Evolutionary conservation across 2,329 filamentous ascomycete genomes (phyloP), one percentile per base, ranked within the genome.

Genomic region (Sarocladium strictum): DNA sequence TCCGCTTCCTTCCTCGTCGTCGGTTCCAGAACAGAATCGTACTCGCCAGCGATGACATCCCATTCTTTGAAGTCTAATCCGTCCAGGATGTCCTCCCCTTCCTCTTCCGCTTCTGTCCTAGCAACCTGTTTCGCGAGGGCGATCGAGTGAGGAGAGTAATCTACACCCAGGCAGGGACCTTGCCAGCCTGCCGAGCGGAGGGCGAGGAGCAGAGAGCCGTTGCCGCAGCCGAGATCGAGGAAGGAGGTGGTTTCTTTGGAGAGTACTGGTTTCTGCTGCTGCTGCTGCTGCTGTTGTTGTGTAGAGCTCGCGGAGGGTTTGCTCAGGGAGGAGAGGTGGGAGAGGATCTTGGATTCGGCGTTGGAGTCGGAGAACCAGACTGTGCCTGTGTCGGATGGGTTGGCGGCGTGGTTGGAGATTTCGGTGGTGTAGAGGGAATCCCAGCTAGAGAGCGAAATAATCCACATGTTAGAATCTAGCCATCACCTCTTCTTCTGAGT

Each of bases 281-380:
- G n/a, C n/a, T n/a, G n/a, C n/a, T n/a, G n/a, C n/a, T n/a, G n/a
- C n/a, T n/a, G n/a, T n/a, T n/a, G n/a, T n/a, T n/a, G 53, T 17
- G 41, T 56, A 29, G 56, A 27, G 43, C 9, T 15, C 3, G 43
- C 4, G 21, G 35, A 47, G 7, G 62, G 57, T n/a, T 54, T 58
- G n/a, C 55, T 58, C 17, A 60, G 57, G 26, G 59, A 53, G 62
- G 58, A 82, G 66, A 96, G 79, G 67, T 87, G 91, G 10, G 75
- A 69, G 23, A 96, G 71, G 57, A 96, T 84, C 65, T 92, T 92
- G 58, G 85, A 78, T 65, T 96, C 90, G 58, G 94, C 94, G 65
- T 87, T 84, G 29, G 90, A 89, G 73, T 97, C 94, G 68, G 91
- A 87, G 79, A 99, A 99, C 94, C 94, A 99, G 63, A 94, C 85